phyloP scores from a whole-genome alignment of 495 filamentous ascomycete species.

The Neurospora sp. region DNA sequence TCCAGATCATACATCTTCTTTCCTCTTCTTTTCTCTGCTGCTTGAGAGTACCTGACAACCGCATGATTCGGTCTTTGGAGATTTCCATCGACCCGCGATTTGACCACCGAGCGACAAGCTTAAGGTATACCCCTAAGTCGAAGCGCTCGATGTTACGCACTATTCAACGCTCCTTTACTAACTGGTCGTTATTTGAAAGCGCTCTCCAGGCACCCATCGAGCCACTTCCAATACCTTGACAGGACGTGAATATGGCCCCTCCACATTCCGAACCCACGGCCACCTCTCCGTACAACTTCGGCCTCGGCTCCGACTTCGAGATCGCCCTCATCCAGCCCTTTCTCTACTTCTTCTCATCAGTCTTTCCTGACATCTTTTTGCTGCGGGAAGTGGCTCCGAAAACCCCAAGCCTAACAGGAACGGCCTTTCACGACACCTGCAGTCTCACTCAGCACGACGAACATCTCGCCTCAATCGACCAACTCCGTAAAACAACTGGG shows the following conservation, averaged over 20 bases:
- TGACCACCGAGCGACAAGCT: neutral
- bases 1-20: neutral
- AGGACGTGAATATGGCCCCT: neutral
- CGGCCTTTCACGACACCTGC: neutral
- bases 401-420: neutral
- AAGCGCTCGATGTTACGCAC: too few relatives aligned
- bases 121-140: too few relatives aligned
- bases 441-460: neutral
- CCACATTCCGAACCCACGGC: neutral
- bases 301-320: neutral
- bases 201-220: too few relatives aligned
- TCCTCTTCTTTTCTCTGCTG: neutral
- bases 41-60: neutral
- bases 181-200: too few relatives aligned
- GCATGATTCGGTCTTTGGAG: neutral
- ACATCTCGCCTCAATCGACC: neutral
- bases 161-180: too few relatives aligned
- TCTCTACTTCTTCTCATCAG: neutral
- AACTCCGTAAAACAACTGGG: neutral
- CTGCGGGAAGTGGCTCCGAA: neutral
- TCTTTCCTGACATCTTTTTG: neutral
- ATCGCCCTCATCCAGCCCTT: neutral
- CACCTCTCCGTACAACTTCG: neutral
- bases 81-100: neutral
- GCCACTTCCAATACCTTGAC: neutral